Evolutionary conservation across 2,329 filamentous ascomycete genomes (phyloP).

Genomic region (Polytolypa hystricis): DNA sequence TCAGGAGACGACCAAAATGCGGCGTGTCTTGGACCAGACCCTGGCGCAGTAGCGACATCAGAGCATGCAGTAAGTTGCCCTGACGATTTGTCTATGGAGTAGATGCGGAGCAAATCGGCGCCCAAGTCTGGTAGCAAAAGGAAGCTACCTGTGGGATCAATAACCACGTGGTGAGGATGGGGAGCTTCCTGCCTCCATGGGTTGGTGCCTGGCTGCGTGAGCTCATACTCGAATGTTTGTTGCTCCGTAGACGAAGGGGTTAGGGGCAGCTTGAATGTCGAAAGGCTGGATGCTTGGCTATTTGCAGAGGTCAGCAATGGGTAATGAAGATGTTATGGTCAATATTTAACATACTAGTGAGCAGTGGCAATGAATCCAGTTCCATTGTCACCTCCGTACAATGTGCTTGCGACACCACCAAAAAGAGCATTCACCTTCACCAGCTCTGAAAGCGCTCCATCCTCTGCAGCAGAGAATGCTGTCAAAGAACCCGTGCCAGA

Average conservation of each 20-base stretch:
- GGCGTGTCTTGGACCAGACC: constrained; percentile 51
- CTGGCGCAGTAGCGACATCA: constrained; percentile 33
- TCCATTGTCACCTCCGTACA: constrained; percentile 14
- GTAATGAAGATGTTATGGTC: constrained; percentile 8
- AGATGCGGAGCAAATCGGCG: constrained; percentile 49
- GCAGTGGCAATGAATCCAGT: constrained; percentile 11
- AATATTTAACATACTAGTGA: constrained; percentile 12
- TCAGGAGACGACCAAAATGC: constrained; percentile 34
- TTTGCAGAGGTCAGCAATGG: neutral
- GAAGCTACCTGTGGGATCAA: constrained; percentile 50
- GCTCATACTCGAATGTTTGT: constrained; percentile 28
- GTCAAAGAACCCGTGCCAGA: constrained; percentile 24
- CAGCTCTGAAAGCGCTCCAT: constrained; percentile 10
- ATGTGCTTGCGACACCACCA: constrained; percentile 13
- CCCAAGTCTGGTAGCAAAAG: constrained; percentile 53
- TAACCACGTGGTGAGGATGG: constrained; percentile 49
- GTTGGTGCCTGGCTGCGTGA: constrained; percentile 21
- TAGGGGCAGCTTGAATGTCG: constrained; percentile 15
- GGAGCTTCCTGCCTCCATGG: constrained; percentile 41
- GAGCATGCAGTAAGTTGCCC: constrained; percentile 33
- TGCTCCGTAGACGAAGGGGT: constrained; percentile 8
- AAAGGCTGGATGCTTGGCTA: constrained; percentile 13
- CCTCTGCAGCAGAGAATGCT: constrained; percentile 25
- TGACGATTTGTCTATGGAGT: constrained; percentile 33
- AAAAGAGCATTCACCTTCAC: constrained; percentile 5